Evolutionary conservation across 306 rosid species (phyloP).

Genomic region (Cucurbita argyrosperma): DNA sequence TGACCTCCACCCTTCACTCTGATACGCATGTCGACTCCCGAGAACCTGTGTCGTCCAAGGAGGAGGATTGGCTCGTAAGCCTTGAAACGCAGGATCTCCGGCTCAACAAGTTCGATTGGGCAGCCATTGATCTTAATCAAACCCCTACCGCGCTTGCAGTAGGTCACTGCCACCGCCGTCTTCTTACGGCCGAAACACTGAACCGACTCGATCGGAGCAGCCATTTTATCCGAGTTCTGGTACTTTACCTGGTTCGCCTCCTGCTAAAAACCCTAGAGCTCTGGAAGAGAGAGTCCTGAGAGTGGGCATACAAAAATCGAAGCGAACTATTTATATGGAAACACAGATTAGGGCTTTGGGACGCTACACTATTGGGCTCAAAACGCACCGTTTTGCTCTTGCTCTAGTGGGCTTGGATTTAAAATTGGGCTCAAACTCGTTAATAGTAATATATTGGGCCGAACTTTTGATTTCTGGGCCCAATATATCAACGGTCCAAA

Average conservation of each 20-base stretch:
- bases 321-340: constrained; percentile 2
- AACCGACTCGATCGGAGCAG: constrained; percentile 33
- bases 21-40: constrained; percentile 66
- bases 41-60: constrained; percentile 51
- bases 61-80: constrained; percentile 70
- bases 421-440: neutral
- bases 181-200: constrained; percentile 84
- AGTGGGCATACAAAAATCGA: neutral
- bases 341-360: neutral
- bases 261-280: constrained; percentile 7
- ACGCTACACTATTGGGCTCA: neutral
- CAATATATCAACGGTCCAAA: too few relatives aligned
- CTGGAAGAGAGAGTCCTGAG: neutral
- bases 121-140: constrained; percentile 76
- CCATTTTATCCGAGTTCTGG: constrained; percentile 11
- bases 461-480: neutral
- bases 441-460: neutral
- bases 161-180: constrained; percentile 78
- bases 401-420: neutral
- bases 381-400: neutral
- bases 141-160: constrained; percentile 78
- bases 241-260: neutral
- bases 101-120: constrained; percentile 67
- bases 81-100: constrained; percentile 74
- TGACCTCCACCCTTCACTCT: constrained; percentile 78